Conservation (phyloP, 2,329 filamentous ascomycete genomes). For the Kalaharituber pfeilii region DNA sequence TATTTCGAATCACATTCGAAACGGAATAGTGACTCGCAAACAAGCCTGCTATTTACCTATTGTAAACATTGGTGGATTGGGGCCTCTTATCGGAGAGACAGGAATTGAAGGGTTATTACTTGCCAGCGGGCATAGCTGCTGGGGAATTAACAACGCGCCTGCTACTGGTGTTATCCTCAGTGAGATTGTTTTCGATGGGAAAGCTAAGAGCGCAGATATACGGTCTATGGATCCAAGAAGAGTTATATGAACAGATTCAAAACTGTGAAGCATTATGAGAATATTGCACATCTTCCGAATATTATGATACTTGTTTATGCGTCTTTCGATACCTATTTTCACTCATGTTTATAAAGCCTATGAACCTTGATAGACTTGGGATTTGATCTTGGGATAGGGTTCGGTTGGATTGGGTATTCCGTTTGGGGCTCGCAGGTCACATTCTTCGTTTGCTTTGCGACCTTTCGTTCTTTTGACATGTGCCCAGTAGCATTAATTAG, state of each 20-base stretch:
- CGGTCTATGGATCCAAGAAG: slow-evolving; percentile 48
- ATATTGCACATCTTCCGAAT: too few species aligned
- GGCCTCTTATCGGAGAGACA: slow-evolving; percentile 63
- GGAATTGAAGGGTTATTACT: slow-evolving; percentile 57
- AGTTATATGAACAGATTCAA: slow-evolving; percentile 26
- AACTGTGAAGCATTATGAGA: too few species aligned
- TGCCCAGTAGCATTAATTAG: too few species aligned
- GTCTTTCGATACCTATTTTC: not conserved
- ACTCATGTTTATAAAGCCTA: not conserved
- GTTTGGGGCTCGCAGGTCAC: too few species aligned
- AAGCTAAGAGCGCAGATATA: slow-evolving; percentile 49
- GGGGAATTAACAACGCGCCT: slow-evolving; percentile 93
- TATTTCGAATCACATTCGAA: slow-evolving; percentile 28
- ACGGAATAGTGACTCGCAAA: slow-evolving; percentile 35
- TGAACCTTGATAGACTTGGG: not conserved
- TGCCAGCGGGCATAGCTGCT: slow-evolving; percentile 85
- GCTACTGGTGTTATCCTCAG: slow-evolving; percentile 69
- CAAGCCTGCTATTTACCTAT: slow-evolving; percentile 92
- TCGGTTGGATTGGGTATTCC: not conserved
- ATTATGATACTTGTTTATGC: not conserved
- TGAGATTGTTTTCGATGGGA: slow-evolving; percentile 59
- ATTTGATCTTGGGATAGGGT: not conserved
- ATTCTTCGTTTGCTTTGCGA: too few species aligned
- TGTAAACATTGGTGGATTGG: slow-evolving; percentile 40
- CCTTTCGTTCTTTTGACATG: too few species aligned